These are phyloP conservation scores for Seminavis robusta DNA, from an alignment of 108 stramenopile species.

Conservation along the genomic window DNA sequence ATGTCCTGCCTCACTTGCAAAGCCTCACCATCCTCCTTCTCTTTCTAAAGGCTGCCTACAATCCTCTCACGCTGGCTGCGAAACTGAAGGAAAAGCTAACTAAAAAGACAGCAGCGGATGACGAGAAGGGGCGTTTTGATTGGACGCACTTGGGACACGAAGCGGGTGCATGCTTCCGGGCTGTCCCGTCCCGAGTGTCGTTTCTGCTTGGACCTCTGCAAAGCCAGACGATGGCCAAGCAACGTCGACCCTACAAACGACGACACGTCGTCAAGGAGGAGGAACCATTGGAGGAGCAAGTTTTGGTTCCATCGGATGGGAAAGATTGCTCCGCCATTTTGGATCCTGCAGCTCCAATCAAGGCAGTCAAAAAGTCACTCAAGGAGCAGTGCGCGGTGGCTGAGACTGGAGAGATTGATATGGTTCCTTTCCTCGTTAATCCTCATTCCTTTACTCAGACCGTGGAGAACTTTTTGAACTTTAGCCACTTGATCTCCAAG, in stretches of 20 bases:
- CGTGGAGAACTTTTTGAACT: slow-evolving; percentile 87
- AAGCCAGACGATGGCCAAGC: slow-evolving; percentile 20
- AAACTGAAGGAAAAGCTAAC: too few relatives aligned
- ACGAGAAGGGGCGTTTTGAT: slow-evolving; percentile 42
- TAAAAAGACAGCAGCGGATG: slow-evolving; percentile 16
- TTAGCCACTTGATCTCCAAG: slow-evolving; percentile 71
- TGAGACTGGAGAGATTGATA: slow-evolving; percentile 43
- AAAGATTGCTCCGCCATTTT: too few relatives aligned
- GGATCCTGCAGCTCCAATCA: too few relatives aligned
- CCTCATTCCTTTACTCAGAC: slow-evolving; percentile 86
- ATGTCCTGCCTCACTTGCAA: too few relatives aligned
- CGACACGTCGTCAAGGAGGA: slow-evolving; percentile 38
- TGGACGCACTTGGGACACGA: slow-evolving; percentile 66
- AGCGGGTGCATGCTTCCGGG: slow-evolving; percentile 75
- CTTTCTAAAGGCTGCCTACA: too few relatives aligned
- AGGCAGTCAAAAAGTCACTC: slow-evolving; percentile 34
- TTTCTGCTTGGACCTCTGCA: slow-evolving; percentile 71
- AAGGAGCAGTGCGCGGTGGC: slow-evolving; percentile 3
- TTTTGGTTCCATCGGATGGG: too few relatives aligned
- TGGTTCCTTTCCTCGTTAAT: slow-evolving; percentile 68
- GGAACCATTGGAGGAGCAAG: slow-evolving; percentile 50
- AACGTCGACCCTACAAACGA: slow-evolving; percentile 38
- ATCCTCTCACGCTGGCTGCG: too few relatives aligned
- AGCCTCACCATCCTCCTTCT: too few relatives aligned
- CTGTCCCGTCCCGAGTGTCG: slow-evolving; percentile 56